A percentile compares a stretch with the other conserved stretches of the same genome.
Conservation (phyloP, 139 green algal genomes). For the Micromonas pusilla region DNA sequence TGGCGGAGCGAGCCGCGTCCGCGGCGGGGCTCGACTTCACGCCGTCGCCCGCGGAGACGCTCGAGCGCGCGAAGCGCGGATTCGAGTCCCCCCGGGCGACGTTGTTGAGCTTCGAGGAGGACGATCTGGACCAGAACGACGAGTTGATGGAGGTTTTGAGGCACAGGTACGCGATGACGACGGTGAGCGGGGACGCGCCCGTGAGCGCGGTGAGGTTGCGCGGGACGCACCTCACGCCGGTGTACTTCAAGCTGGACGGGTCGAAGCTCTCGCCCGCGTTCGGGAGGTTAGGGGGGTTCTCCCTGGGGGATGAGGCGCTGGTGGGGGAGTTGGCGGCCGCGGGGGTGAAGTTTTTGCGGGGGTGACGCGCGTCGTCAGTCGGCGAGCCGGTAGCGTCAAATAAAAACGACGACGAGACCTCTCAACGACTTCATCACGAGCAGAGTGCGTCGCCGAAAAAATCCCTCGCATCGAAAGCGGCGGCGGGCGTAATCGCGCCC, state of each 20-base stretch:
- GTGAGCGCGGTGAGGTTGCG: background rate
- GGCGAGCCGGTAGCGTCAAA: no score
- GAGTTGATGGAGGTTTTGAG: background rate
- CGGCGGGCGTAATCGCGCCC: no score
- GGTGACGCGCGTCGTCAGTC: conserved; percentile 12
- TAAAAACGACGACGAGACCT: no score
- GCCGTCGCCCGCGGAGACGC: conserved; percentile 25
- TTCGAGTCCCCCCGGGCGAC: background rate
- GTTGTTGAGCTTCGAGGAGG: conserved; percentile 2
- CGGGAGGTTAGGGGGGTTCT: background rate
- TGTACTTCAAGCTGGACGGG: conserved; percentile 14
- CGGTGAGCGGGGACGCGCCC: background rate
- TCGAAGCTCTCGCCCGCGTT: conserved; percentile 7
- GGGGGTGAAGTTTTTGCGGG: background rate
- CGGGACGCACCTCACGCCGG: conserved; percentile 10
- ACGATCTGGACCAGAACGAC: conserved; percentile 15
- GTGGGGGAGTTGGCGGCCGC: background rate
- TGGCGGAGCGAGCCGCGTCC: conserved; percentile 24
- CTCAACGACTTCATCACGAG: no score
- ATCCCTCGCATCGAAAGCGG: no score
- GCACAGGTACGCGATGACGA: background rate
- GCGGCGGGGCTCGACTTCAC: conserved; percentile 23
- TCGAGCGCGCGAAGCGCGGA: background rate
- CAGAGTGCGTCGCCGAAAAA: no score
- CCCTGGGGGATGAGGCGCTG: background rate